A percentile compares a stretch with the other conserved stretches of the same genome.
Conservation (phyloP, 176 grass and related monocot genomes). For the Echinochloa phyllopogon region DNA sequence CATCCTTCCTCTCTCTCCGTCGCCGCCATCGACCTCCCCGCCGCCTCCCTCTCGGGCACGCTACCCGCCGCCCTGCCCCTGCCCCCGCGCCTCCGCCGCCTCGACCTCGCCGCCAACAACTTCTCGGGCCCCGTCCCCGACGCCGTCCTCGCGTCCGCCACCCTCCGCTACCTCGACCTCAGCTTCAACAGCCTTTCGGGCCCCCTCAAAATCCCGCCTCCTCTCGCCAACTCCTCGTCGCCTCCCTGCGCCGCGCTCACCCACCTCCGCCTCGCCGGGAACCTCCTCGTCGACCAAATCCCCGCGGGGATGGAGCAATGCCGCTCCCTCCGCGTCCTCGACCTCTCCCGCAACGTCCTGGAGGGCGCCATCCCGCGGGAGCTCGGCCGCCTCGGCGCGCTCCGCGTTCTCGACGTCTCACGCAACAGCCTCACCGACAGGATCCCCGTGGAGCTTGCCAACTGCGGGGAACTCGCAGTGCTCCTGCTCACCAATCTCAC, state of each 20-base stretch:
- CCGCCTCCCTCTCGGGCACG: conserved; percentile 41
- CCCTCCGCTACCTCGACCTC: conserved; percentile 60
- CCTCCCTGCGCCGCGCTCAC: conserved; percentile 38
- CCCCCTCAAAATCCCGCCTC: not conserved
- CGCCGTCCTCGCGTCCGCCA: conserved; percentile 43
- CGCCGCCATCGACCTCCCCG: conserved; percentile 46
- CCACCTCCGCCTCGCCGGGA: conserved; percentile 52
- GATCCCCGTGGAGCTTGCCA: conserved; percentile 55
- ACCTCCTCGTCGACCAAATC: conserved; percentile 54
- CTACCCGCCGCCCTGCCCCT: conserved; percentile 42
- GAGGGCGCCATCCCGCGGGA: conserved; percentile 53
- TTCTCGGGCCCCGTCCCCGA: conserved; percentile 59
- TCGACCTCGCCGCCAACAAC: conserved; percentile 62
- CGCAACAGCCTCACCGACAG: conserved; percentile 73
- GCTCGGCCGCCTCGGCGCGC: conserved; percentile 45
- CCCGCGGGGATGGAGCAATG: conserved; percentile 50
- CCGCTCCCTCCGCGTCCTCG: conserved; percentile 49
- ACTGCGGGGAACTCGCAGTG: conserved; percentile 61
- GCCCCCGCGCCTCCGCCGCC: conserved; percentile 52
- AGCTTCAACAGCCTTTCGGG: conserved; percentile 47
- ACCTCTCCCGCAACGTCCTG: conserved; percentile 62
- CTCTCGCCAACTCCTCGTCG: not conserved
- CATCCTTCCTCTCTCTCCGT: conserved; percentile 36
- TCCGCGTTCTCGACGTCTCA: conserved; percentile 66
- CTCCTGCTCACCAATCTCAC: conserved; percentile 64